Conservation (phyloP, 225 moss, liverwort and hornwort species). For the Marchantia polymorpha region DNA sequence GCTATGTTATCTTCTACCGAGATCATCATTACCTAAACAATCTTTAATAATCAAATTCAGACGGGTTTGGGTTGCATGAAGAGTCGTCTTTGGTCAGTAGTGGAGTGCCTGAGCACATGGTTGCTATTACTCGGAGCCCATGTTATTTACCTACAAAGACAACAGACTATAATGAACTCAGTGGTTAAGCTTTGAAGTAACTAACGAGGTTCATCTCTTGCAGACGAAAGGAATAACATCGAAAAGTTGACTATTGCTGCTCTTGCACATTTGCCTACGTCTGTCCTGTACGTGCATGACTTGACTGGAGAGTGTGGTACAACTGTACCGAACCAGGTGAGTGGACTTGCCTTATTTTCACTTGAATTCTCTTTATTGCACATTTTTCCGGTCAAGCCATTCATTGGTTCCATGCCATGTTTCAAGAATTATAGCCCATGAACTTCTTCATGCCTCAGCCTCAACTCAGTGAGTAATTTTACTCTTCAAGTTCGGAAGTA, state of each 20-base stretch:
- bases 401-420: too few species aligned
- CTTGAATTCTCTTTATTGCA: neutral
- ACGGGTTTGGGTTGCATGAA: neutral
- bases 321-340: conserved; percentile 73
- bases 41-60: neutral
- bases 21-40: neutral
- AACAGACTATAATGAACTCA: neutral
- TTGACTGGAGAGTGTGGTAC: conserved; percentile 95
- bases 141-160: neutral
- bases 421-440: too few species aligned
- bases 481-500: too few species aligned
- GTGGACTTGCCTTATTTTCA: neutral
- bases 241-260: conserved; percentile 96
- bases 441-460: too few species aligned
- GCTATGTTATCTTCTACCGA: neutral
- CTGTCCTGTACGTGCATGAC: conserved; percentile 94
- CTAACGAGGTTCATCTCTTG: neutral
- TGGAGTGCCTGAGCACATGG: neutral
- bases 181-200: neutral
- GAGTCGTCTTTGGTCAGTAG: neutral
- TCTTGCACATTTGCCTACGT: conserved; percentile 88
- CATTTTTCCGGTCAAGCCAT: neutral
- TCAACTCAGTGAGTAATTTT: too few species aligned
- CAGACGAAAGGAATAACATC: conserved; percentile 94
- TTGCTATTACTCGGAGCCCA: neutral